Evolutionary conservation across 139 green algal genomes (phyloP), one percentile per base, ranked within the genome.

Genomic region (Parachlorella kessleri): DNA sequence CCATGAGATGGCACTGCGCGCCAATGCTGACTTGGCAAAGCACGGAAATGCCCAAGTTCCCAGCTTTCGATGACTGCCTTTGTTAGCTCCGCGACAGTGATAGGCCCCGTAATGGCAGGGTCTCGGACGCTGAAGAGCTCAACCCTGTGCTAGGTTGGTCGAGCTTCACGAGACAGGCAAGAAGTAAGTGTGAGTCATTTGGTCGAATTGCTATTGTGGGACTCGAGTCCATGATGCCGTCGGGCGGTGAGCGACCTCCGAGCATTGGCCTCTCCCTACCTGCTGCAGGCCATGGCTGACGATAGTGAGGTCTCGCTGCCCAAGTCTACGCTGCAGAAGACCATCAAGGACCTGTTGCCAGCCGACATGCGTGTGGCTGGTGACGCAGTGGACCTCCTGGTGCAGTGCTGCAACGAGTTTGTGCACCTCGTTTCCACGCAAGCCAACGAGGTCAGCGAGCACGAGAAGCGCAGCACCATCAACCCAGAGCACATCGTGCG

Each of bases 401-500:
- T 90, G 33, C 66, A 85, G 23, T 89, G 83, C 78, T 91, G 86
- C 84, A 90, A 84, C 37, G 64, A 81, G 53, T 81, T 87, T 73
- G 77, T 87, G 54, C 77, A 84, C 55, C 26, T 87, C 24, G 26
- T 87, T 24, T 76, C 82, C 35, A 82, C 69, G 7, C 85, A 92
- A 63, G 83, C 90, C 26, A 94, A 94, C 64, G 81, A 88, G 21
- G 74, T 93, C 36, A 87, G 89, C 70, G 84, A 72, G 65, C 54
- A 48, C 0, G 86, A 93, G 30, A 82, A 87, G 63, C 87, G 88
- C 66, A 72, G 71, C 21, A 93, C 89, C 33, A 94, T 94, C 69
- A 78, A 76, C 36, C 90, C 90, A 2, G 90, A 92, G 66, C 85
- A 93, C 70, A 84, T 94, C 6, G n/a, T 94, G 9, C 63, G 71